Percentiles rank a stretch among this genome's conserved stretches.
Conservation (phyloP, 129 eudicot species). For the Flaveria robusta region DNA sequence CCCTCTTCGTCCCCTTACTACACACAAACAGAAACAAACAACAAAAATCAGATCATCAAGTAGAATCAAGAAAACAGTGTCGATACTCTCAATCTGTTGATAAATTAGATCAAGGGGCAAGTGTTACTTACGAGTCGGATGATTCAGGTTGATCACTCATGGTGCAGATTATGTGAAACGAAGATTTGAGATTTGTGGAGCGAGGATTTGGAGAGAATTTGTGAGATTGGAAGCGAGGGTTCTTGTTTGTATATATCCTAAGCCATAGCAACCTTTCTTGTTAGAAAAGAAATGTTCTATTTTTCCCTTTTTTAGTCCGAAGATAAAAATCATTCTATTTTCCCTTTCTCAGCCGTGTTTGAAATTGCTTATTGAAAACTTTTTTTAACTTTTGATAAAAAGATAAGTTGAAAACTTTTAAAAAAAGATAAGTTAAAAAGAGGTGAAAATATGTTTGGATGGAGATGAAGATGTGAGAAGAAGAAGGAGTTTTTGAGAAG, state of each 20-base stretch:
- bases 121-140: slow-evolving; percentile 63
- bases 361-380: too few species aligned
- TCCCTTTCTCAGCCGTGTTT: too few species aligned
- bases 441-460: too few species aligned
- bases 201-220: slow-evolving; percentile 23
- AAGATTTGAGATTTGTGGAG: background rate
- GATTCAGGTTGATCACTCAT: slow-evolving; percentile 61
- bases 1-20: slow-evolving; percentile 77
- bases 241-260: background rate
- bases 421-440: too few species aligned
- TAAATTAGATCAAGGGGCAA: background rate
- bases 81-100: too few species aligned
- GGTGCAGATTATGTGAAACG: background rate
- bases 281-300: background rate
- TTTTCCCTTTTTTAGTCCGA: background rate
- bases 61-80: slow-evolving; percentile 6
- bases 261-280: background rate
- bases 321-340: background rate
- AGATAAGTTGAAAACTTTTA: too few species aligned
- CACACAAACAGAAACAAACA: slow-evolving; percentile 12
- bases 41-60: slow-evolving; percentile 1
- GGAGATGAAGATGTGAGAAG: too few species aligned
- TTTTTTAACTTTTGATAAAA: too few species aligned
- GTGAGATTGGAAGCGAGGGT: background rate
- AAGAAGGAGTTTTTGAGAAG: too few species aligned